phyloP scores from a whole-genome alignment of 805 yeast genomes.

The Peterozyma xylosa region DNA sequence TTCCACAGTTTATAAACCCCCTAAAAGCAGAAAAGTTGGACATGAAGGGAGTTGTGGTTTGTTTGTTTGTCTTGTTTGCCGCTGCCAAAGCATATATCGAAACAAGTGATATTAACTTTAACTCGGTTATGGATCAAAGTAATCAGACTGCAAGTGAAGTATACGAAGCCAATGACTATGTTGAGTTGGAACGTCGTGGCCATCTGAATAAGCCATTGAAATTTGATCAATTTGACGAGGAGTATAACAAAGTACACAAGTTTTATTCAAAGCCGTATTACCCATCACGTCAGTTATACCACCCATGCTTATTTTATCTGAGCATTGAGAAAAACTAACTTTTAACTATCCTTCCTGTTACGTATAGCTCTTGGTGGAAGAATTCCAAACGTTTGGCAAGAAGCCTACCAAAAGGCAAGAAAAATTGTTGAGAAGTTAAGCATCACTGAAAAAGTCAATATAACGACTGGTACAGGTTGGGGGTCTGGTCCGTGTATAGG shows the following conservation, averaged over 20 bases:
- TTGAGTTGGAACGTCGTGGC: constrained; percentile 7
- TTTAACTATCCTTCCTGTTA: background rate
- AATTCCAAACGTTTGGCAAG: constrained; percentile 43
- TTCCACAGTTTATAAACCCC: too few species aligned
- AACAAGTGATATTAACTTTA: too few species aligned
- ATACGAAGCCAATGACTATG: background rate
- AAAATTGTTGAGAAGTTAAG: constrained; percentile 48
- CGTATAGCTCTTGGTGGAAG: constrained; percentile 34
- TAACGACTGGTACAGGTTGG: constrained; percentile 65
- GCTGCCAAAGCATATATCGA: too few species aligned
- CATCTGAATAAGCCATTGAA: constrained; percentile 8
- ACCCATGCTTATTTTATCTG: background rate
- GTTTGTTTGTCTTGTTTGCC: too few species aligned
- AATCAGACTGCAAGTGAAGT: too few species aligned
- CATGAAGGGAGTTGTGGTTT: too few species aligned
- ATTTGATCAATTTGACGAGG: constrained; percentile 7
- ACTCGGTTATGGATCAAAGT: too few species aligned
- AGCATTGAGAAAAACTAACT: too few species aligned
- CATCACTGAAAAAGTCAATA: constrained; percentile 48
- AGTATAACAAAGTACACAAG: constrained; percentile 4
- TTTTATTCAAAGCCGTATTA: constrained; percentile 9
- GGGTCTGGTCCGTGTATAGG: constrained; percentile 60
- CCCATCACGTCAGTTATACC: constrained; percentile 10
- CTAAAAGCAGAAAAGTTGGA: too few species aligned
- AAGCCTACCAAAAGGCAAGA: constrained; percentile 50